Conservation (phyloP, 495 filamentous ascomycete species). For the Aspergillus asperescens region DNA sequence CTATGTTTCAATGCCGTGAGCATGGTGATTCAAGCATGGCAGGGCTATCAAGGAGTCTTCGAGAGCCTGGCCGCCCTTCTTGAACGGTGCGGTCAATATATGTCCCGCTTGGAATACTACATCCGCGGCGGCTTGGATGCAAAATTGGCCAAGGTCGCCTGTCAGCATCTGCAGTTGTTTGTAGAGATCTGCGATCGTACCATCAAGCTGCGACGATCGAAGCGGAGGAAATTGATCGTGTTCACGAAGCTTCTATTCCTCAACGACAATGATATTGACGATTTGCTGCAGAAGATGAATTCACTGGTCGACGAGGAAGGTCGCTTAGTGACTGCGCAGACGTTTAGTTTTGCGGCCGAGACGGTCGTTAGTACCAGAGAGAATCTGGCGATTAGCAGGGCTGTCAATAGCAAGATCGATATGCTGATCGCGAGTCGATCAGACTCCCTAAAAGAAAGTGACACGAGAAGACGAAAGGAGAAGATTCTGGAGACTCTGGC, state of each 20-base stretch:
- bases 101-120: slow-evolving; percentile 33
- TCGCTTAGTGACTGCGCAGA: slow-evolving; percentile 32
- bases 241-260: slow-evolving; percentile 35
- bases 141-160: slow-evolving; percentile 32
- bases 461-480: slow-evolving; percentile 27
- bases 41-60: slow-evolving; percentile 37
- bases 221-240: slow-evolving; percentile 23
- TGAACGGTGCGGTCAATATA: slow-evolving; percentile 32
- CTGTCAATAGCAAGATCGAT: slow-evolving; percentile 19
- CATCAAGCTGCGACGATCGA: slow-evolving; percentile 31
- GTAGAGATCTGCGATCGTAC: slow-evolving; percentile 38
- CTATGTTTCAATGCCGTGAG: slow-evolving; percentile 38
- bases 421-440: slow-evolving; percentile 17
- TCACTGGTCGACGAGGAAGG: slow-evolving; percentile 32
- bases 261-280: slow-evolving; percentile 32
- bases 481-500: slow-evolving; percentile 28
- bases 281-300: slow-evolving; percentile 34
- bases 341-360: slow-evolving; percentile 32
- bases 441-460: slow-evolving; percentile 31
- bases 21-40: slow-evolving; percentile 37
- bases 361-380: slow-evolving; percentile 28
- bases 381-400: slow-evolving; percentile 29
- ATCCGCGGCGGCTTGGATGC: slow-evolving; percentile 31
- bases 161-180: slow-evolving; percentile 36
- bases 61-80: slow-evolving; percentile 33